phyloP scores from a whole-genome alignment of 495 filamentous ascomycete species.

The Penicillium macrosclerotiorum region DNA sequence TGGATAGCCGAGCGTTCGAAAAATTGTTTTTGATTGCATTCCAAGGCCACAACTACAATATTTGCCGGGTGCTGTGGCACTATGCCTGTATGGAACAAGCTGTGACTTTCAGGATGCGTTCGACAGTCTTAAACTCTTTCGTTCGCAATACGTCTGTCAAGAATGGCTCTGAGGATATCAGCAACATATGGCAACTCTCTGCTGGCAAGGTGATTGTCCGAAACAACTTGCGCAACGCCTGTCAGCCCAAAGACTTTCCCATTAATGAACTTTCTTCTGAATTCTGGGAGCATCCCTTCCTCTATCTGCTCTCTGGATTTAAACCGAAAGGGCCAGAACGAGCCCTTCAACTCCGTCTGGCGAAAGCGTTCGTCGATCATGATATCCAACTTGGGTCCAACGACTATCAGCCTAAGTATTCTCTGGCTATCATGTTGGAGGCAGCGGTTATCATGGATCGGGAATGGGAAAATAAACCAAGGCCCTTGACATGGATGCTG shows the following conservation, averaged over 20 bases:
- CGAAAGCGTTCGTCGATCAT: slow-evolving; percentile 22
- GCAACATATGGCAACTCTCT: slow-evolving; percentile 21
- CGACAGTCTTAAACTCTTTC: slow-evolving; percentile 29
- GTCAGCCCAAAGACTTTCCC: slow-evolving; percentile 7
- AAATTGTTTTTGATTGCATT: slow-evolving; percentile 43
- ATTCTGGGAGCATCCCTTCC: slow-evolving; percentile 29
- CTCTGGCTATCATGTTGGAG: slow-evolving; percentile 35
- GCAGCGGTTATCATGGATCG: slow-evolving; percentile 27
- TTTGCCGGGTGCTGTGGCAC: slow-evolving; percentile 47
- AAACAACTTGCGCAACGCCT: slow-evolving; percentile 19
- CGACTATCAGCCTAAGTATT: slow-evolving; percentile 16
- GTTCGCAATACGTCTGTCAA: slow-evolving; percentile 16
- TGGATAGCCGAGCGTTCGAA: slow-evolving; percentile 19
- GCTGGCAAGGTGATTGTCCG: slow-evolving; percentile 44
- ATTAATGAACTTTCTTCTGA: slow-evolving; percentile 25
- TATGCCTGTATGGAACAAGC: slow-evolving; percentile 43
- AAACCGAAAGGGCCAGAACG: slow-evolving; percentile 21
- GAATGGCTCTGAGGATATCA: slow-evolving; percentile 5
- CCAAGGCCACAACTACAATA: slow-evolving; percentile 36
- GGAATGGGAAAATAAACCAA: slow-evolving; percentile 27
- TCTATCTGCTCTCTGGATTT: slow-evolving; percentile 21
- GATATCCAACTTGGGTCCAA: slow-evolving; percentile 24
- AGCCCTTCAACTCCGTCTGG: slow-evolving; percentile 22
- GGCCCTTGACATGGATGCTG: slow-evolving; percentile 28
- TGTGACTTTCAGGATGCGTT: slow-evolving; percentile 35